Conservation (phyloP, 208 protist genomes). For the Porcisia deanei region DNA sequence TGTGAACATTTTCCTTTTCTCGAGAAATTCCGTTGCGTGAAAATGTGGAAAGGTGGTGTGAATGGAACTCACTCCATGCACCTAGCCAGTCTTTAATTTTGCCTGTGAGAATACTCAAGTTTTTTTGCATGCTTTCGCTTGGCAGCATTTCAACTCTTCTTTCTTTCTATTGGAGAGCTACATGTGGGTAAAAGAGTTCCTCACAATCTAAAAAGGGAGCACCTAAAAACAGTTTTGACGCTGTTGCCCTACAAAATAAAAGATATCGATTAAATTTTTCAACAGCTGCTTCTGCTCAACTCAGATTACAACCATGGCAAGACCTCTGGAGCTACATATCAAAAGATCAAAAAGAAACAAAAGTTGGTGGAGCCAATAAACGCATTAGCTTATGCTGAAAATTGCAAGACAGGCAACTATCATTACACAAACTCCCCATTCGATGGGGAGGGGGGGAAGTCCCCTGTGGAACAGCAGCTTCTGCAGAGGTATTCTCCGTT, state of each 20-base stretch:
- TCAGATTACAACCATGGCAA: not conserved
- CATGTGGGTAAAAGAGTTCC: too few species aligned
- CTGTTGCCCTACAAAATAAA: not conserved
- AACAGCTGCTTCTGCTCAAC: not conserved
- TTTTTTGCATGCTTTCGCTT: not conserved
- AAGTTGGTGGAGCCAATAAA: too few species aligned
- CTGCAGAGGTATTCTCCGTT: too few species aligned
- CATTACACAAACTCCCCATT: too few species aligned
- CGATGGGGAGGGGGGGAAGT: too few species aligned
- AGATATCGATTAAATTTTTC: not conserved
- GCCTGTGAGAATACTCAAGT: not conserved
- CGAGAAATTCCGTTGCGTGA: not conserved
- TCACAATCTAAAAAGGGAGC: not conserved
- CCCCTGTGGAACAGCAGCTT: too few species aligned
- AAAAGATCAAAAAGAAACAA: not conserved
- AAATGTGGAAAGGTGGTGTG: not conserved
- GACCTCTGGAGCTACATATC: not conserved
- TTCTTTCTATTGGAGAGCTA: not conserved
- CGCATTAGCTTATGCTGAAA: too few species aligned
- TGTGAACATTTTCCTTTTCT: not conserved
- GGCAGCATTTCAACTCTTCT: not conserved
- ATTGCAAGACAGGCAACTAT: too few species aligned
- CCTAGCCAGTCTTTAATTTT: not conserved
- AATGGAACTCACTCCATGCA: not conserved
- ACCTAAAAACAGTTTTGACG: not conserved